These are phyloP conservation scores for Plasmopara halstedii DNA, from an alignment of 352 stramenopile species.

Conservation along the genomic window DNA sequence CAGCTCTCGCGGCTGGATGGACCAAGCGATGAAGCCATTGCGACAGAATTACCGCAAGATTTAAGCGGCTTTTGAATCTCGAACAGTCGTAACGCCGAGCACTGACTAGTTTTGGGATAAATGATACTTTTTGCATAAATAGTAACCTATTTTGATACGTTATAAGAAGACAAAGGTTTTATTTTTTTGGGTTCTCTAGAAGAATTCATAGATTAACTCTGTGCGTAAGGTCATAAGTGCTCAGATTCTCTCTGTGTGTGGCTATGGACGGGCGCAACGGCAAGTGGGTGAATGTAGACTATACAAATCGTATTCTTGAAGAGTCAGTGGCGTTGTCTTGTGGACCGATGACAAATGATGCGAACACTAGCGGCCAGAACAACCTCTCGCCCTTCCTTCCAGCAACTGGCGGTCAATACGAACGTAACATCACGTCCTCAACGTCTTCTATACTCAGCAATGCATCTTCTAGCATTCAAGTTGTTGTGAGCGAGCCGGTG, in stretches of 20 bases:
- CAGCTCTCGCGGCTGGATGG: conserved; percentile 2
- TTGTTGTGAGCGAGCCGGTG: conserved; percentile 91
- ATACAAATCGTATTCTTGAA: conserved; percentile 57
- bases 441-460: too few relatives aligned
- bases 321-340: conserved; percentile 25
- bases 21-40: conserved; percentile 8
- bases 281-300: conserved; percentile 87
- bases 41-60: not conserved
- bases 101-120: too few relatives aligned
- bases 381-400: conserved; percentile 10
- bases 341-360: too few relatives aligned
- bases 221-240: too few relatives aligned
- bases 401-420: too few relatives aligned
- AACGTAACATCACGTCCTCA: too few relatives aligned
- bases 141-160: too few relatives aligned
- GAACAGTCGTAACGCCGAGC: too few relatives aligned
- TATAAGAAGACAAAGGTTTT: too few relatives aligned
- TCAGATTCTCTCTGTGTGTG: conserved; percentile 1
- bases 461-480: conserved; percentile 55
- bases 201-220: too few relatives aligned
- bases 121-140: not conserved
- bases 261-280: conserved; percentile 53
- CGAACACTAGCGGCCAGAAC: not conserved
- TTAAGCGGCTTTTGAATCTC: not conserved
- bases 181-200: too few relatives aligned